These are phyloP conservation scores for Penicillium pulvis DNA, from an alignment of 495 filamentous ascomycete species.

Conservation along the genomic window DNA sequence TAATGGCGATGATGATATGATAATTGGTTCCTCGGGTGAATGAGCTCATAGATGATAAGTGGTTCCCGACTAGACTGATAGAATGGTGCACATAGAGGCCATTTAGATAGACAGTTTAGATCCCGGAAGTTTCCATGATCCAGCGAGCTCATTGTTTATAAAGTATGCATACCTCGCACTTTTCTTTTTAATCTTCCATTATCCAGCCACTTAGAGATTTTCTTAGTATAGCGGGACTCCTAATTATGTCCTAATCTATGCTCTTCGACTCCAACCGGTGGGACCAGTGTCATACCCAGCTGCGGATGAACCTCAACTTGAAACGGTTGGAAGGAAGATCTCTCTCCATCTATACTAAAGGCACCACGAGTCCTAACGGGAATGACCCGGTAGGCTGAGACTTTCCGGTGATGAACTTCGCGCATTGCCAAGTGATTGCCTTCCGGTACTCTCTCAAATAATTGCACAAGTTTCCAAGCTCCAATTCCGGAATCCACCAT, in stretches of 20 bases:
- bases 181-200: not conserved
- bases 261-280: too few species aligned
- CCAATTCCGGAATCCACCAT: too few species aligned
- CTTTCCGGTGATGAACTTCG: slow-evolving; percentile 61
- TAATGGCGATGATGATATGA: not conserved
- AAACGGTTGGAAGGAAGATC: slow-evolving; percentile 76
- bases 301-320: slow-evolving; percentile 84
- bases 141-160: not conserved
- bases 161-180: not conserved
- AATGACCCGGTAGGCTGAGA: slow-evolving; percentile 61
- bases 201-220: too few species aligned
- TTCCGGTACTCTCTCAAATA: slow-evolving; percentile 71
- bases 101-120: not conserved
- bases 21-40: not conserved
- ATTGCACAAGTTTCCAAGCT: too few species aligned
- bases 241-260: too few species aligned
- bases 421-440: slow-evolving; percentile 64
- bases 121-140: not conserved
- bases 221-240: too few species aligned
- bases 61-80: not conserved
- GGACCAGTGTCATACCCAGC: slow-evolving; percentile 47
- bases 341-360: slow-evolving; percentile 90
- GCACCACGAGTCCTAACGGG: slow-evolving; percentile 53
- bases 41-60: not conserved
- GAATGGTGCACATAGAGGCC: not conserved